Evolutionary conservation across 805 yeast species (phyloP), one percentile per base, ranked within the genome.

Genomic region (Barnettozyma pratensis): DNA sequence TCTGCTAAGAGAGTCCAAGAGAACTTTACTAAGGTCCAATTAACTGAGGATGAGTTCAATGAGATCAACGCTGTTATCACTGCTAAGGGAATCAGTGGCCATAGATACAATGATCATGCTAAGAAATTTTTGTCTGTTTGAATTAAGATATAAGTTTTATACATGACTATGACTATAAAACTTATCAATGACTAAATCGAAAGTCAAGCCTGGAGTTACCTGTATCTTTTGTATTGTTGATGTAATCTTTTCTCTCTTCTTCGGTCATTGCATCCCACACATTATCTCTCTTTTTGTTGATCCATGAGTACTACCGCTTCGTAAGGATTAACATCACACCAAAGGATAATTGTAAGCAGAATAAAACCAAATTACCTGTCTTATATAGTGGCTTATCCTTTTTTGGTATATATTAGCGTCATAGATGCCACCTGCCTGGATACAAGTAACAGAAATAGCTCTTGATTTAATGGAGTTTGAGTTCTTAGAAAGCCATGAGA

Each of bases 391-490:
- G 91, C 39, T 67, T 67, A 58, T 85, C 91, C 39, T 72, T 74
- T 1, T 60, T 42, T 82, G 63, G 62, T 84, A 85, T 6, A 85
- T 72, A 56, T 83, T 77, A 7, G 81, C 67, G 3, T 80, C 67
- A 8, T 76, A 66, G 43, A 85, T 79, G 19, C 69, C 63, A 1
- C 81, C 84, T 0, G 79, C 68, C 59, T 85, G 90, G 1, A 78
- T 79, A 60, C 73, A 75, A 0, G 89, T 81, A 0, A 87, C 79
- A 11, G 84, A 74, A 5, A 84, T 80, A 0, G 89, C 77, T 55
- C 91, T 69, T 3, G 79, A 68, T n/a, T 83, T 65, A 29, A 84
- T 85, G 1, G 83, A 71, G 60, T 79, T 77, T 8, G 87, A 74
- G 56, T 83, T 83, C 30, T 77, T 62, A 0, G 89, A 81, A 48